These are phyloP conservation scores for Kwoniella mangroviensis DNA, from an alignment of 768 basidiomycete species.

Conservation along the genomic window DNA sequence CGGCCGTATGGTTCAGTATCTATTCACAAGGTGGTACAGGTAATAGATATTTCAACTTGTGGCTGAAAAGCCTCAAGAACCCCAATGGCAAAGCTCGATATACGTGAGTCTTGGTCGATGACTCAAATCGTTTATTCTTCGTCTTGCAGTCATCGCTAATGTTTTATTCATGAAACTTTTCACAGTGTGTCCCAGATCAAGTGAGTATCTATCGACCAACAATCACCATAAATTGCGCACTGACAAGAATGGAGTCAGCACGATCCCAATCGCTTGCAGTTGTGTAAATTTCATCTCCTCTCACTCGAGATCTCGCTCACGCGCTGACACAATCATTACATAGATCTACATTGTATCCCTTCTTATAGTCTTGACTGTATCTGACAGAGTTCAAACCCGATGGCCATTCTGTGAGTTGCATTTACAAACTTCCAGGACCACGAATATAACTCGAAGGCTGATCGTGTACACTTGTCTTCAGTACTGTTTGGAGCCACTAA, in stretches of 20 bases:
- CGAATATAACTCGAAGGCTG: neutral
- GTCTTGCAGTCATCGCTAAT: no score
- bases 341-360: conserved; percentile 23
- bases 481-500: conserved; percentile 1
- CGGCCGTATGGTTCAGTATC: neutral
- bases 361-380: conserved; percentile 11
- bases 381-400: conserved; percentile 13
- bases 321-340: no score
- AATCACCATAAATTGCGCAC: neutral
- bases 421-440: neutral
- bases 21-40: neutral
- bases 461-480: neutral
- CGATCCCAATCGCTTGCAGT: neutral
- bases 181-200: neutral
- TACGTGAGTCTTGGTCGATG: neutral
- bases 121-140: no score
- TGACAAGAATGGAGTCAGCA: neutral
- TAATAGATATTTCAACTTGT: conserved; percentile 18
- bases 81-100: neutral
- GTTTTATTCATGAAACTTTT: neutral
- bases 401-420: conserved; percentile 20
- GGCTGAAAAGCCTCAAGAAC: conserved; percentile 9
- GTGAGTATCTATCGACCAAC: neutral
- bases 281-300: neutral
- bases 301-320: neutral